Conservation (phyloP, 805 yeast species). For the Teunomyces barrocoloradensis region DNA sequence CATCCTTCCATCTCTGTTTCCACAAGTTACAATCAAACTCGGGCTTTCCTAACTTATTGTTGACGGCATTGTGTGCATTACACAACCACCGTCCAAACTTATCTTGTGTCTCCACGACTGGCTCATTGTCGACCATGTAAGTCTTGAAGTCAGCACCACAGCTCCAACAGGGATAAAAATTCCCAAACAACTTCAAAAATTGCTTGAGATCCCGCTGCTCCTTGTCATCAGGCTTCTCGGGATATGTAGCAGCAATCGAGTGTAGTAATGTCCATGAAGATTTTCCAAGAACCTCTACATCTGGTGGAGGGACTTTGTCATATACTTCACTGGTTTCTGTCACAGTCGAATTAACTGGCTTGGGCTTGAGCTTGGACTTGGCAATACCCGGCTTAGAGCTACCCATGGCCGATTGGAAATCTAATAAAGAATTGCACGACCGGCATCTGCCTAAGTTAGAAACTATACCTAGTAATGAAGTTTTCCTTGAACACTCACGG, state of each 20-base stretch:
- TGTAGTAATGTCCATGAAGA: slow-evolving; percentile 93
- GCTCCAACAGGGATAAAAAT: slow-evolving; percentile 89
- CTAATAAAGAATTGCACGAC: slow-evolving; percentile 77
- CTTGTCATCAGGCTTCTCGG: slow-evolving; percentile 56
- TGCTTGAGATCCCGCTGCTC: slow-evolving; percentile 71
- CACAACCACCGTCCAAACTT: slow-evolving; percentile 89
- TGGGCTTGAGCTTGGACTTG: slow-evolving; percentile 8
- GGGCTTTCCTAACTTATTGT: slow-evolving; percentile 80
- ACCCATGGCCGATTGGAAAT: slow-evolving; percentile 64
- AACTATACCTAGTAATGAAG: background rate
- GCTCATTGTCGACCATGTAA: slow-evolving; percentile 54
- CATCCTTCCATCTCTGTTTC: slow-evolving; percentile 94
- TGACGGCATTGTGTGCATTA: slow-evolving; percentile 94
- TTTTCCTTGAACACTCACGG: slow-evolving; percentile 58
- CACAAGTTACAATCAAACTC: slow-evolving; percentile 83
- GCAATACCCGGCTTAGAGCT: slow-evolving; percentile 7
- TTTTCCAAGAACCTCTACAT: slow-evolving; percentile 73
- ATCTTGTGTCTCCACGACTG: slow-evolving; percentile 64
- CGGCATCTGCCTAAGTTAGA: slow-evolving; percentile 57
- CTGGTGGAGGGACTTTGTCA: slow-evolving; percentile 71
- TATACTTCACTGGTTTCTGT: slow-evolving; percentile 7
- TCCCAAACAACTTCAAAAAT: slow-evolving; percentile 69
- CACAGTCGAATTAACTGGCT: slow-evolving; percentile 5
- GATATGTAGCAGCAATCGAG: slow-evolving; percentile 85
- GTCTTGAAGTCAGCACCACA: slow-evolving; percentile 82